phyloP scores from a whole-genome alignment of 208 protist species.

The Endotrypanum monterogeii region DNA sequence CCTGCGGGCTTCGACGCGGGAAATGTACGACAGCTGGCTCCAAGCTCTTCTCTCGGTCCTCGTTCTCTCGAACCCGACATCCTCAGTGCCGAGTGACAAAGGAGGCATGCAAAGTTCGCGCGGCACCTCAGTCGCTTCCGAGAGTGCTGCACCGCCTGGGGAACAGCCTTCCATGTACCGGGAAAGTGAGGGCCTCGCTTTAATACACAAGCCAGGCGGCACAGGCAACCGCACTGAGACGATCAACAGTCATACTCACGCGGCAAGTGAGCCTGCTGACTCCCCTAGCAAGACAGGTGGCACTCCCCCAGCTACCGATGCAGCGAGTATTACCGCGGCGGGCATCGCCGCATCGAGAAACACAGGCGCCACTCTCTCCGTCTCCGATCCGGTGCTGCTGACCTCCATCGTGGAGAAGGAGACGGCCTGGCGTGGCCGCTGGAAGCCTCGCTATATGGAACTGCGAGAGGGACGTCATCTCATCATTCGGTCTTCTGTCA shows the following conservation, averaged over 20 bases:
- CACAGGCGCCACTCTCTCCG: neutral
- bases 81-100: slow-evolving; percentile 16
- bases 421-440: slow-evolving; percentile 58
- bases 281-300: neutral
- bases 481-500: slow-evolving; percentile 42
- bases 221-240: neutral
- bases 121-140: slow-evolving; percentile 17
- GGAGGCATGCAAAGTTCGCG: slow-evolving; percentile 19
- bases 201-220: neutral
- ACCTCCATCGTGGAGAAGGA: slow-evolving; percentile 62
- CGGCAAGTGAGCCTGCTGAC: neutral
- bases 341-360: slow-evolving; percentile 5
- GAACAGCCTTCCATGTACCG: neutral
- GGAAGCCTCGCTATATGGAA: slow-evolving; percentile 63
- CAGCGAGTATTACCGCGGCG: slow-evolving; percentile 13
- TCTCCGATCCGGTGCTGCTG: slow-evolving; percentile 27
- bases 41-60: slow-evolving; percentile 37
- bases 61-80: slow-evolving; percentile 18
- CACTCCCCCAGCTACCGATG: slow-evolving; percentile 2
- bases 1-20: slow-evolving; percentile 47
- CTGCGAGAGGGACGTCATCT: slow-evolving; percentile 55
- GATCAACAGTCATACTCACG: neutral
- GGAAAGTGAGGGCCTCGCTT: slow-evolving; percentile 11
- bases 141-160: neutral
- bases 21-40: slow-evolving; percentile 54